Evolutionary conservation across 441 rosid species (phyloP).

Genomic region (Heliophila coronopifolia): DNA sequence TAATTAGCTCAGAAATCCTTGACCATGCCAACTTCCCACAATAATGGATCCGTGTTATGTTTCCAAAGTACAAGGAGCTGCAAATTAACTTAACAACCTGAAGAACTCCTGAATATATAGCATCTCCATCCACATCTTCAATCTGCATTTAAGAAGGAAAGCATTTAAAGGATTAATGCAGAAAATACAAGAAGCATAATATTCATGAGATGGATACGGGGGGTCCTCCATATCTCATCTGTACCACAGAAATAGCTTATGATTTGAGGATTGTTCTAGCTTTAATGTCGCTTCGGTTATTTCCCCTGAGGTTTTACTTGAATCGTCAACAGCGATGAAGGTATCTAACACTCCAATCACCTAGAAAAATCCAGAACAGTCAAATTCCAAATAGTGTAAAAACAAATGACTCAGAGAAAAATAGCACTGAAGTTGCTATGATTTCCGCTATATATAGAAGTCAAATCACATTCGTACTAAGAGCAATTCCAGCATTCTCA

Average conservation of each 20-base stretch:
- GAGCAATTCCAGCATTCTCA: constrained; percentile 45
- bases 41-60: constrained; percentile 63
- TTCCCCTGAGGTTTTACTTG: constrained; percentile 39
- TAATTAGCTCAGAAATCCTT: constrained; percentile 78
- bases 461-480: constrained; percentile 32
- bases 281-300: constrained; percentile 46
- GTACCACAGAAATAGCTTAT: constrained; percentile 26
- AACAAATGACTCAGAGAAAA: not conserved
- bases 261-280: constrained; percentile 41
- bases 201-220: not conserved
- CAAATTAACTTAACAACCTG: constrained; percentile 57
- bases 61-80: constrained; percentile 63
- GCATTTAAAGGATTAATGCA: not conserved
- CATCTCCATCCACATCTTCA: constrained; percentile 49
- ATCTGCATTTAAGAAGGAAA: constrained; percentile 33
- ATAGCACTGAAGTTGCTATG: not conserved
- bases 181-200: constrained; percentile 6
- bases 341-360: constrained; percentile 68
- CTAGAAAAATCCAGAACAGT: constrained; percentile 39
- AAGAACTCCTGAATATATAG: constrained; percentile 51
- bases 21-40: constrained; percentile 94
- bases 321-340: constrained; percentile 46
- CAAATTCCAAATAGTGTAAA: not conserved
- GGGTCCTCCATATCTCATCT: not conserved
- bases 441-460: not conserved